A percentile compares a stretch with the other conserved stretches of the same genome.
phyloP scores from a whole-genome alignment of 106 monocot species.

The Dendrobium chrysotoxum region DNA sequence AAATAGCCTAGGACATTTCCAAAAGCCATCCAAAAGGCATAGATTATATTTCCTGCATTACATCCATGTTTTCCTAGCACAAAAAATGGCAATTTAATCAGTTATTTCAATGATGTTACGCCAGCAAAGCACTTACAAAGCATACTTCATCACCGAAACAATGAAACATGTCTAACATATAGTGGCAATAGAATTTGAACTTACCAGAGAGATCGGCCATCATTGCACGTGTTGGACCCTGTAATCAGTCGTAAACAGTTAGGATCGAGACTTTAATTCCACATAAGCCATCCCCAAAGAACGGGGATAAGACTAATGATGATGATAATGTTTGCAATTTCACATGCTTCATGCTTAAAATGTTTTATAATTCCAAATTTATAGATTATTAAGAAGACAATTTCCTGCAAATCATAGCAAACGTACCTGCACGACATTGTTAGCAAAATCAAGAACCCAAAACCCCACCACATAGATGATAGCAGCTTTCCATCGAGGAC shows the following conservation, averaged over 20 bases:
- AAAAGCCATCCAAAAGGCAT: constrained; percentile 54
- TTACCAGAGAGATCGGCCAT: constrained; percentile 83
- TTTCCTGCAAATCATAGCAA: neutral
- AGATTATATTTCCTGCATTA: constrained; percentile 43
- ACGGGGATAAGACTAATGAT: too few species aligned
- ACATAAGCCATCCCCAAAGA: neutral
- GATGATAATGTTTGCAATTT: too few species aligned
- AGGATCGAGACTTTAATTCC: neutral
- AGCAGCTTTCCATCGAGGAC: constrained; percentile 51
- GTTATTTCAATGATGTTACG: neutral
- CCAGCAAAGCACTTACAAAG: neutral
- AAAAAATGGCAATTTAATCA: neutral
- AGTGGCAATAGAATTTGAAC: neutral
- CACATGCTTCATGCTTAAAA: too few species aligned
- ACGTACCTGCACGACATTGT: constrained; percentile 60
- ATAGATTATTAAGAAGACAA: neutral
- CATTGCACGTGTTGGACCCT: constrained; percentile 85
- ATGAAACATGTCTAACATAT: neutral
- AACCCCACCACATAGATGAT: constrained; percentile 58
- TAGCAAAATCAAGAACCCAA: constrained; percentile 66
- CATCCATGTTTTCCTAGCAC: constrained; percentile 31
- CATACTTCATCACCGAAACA: neutral
- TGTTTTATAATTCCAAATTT: too few species aligned
- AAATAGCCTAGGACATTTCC: constrained; percentile 60
- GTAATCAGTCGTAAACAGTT: neutral